Evolutionary conservation across 2,329 filamentous ascomycete species (phyloP).

Genomic region (Ophiocordyceps camponoti-rufipedis): DNA sequence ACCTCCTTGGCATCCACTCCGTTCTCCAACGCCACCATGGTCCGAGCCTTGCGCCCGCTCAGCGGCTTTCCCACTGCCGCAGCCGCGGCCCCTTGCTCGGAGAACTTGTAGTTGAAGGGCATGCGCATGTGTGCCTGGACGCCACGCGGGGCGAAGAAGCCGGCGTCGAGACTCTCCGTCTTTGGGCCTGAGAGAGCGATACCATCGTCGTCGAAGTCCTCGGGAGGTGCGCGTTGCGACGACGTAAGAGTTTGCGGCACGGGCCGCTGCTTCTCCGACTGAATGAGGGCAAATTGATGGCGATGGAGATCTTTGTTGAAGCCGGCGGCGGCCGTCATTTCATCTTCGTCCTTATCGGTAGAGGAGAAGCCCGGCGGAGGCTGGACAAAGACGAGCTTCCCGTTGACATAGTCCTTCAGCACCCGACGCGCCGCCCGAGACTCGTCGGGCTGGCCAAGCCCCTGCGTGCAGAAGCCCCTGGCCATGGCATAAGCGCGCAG

Average conservation of each 20-base stretch:
- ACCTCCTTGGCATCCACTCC: constrained; percentile 71
- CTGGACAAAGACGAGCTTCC: constrained; percentile 82
- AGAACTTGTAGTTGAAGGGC: constrained; percentile 85
- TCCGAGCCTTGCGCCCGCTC: constrained; percentile 65
- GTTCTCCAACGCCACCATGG: constrained; percentile 68
- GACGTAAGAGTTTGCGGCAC: constrained; percentile 16
- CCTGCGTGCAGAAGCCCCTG: constrained; percentile 77
- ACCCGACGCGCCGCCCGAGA: constrained; percentile 77
- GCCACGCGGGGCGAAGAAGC: constrained; percentile 62
- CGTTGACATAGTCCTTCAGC: constrained; percentile 93
- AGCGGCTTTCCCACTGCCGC: constrained; percentile 39
- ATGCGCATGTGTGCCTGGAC: constrained; percentile 49
- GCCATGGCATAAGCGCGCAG: constrained; percentile 75
- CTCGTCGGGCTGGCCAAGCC: constrained; percentile 81
- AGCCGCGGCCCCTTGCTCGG: constrained; percentile 46
- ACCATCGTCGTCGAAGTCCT: constrained; percentile 14
- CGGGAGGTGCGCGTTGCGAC: constrained; percentile 16
- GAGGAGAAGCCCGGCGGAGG: constrained; percentile 52
- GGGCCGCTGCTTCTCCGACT: not conserved
- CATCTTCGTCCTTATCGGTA: constrained; percentile 21
- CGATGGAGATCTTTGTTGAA: constrained; percentile 92
- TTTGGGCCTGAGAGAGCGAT: constrained; percentile 47
- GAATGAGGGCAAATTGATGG: constrained; percentile 16
- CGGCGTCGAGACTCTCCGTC: constrained; percentile 60
- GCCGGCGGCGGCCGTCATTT: constrained; percentile 32